phyloP scores from a whole-genome alignment of 768 basidiomycete species.

The Neoboletus brunneissimus region DNA sequence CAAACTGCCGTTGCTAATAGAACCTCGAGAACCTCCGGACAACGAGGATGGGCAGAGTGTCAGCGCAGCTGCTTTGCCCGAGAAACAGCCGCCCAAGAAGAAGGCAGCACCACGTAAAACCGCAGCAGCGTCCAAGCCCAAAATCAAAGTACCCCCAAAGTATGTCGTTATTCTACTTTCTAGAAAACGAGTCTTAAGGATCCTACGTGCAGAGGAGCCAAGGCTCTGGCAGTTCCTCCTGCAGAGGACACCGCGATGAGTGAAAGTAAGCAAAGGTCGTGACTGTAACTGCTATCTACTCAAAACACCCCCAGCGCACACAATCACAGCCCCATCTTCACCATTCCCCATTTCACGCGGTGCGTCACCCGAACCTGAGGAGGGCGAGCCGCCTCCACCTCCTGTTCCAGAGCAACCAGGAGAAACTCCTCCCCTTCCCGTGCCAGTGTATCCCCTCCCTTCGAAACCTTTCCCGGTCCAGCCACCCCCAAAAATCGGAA shows the following conservation, averaged over 20 bases:
- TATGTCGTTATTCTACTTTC: constrained; percentile 11
- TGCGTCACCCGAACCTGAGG: constrained; percentile 52
- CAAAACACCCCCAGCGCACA: constrained; percentile 43
- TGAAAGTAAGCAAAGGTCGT: constrained; percentile 49
- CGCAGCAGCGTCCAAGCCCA: constrained; percentile 36
- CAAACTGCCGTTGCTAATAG: constrained; percentile 17
- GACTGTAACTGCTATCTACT: not conserved
- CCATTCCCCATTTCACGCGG: constrained; percentile 43
- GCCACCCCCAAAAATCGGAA: constrained; percentile 69
- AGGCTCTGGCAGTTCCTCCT: constrained; percentile 33
- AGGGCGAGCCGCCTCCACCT: constrained; percentile 26
- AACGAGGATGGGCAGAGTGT: constrained; percentile 19
- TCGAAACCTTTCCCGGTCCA: constrained; percentile 84
- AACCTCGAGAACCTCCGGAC: constrained; percentile 31
- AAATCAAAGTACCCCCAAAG: constrained; percentile 31
- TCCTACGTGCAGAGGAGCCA: constrained; percentile 28
- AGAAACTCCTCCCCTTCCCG: constrained; percentile 47
- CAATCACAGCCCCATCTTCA: constrained; percentile 72
- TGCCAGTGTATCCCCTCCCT: constrained; percentile 75
- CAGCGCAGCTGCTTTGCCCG: constrained; percentile 18
- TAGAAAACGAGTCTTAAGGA: not conserved
- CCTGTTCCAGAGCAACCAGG: constrained; percentile 34
- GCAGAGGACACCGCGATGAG: constrained; percentile 54
- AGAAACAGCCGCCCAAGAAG: constrained; percentile 47
- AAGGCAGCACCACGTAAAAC: constrained; percentile 45